phyloP scores from a whole-genome alignment of 75 land plant species.

The Cryptomeria japonica region DNA sequence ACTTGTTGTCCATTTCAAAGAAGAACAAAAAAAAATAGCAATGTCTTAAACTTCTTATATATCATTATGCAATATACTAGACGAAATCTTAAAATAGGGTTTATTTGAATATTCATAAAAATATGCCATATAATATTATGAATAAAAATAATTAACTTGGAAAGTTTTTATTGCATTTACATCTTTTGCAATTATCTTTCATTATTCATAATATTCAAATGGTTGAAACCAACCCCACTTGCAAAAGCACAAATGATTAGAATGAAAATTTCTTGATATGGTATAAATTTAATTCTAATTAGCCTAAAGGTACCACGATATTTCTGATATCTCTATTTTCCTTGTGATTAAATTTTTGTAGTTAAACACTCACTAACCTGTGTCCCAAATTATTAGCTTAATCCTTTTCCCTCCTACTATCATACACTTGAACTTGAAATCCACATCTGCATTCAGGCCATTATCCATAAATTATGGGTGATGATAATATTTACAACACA shows the following conservation, averaged over 20 bases:
- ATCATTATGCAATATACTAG: too few relatives aligned
- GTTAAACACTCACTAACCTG: conserved; percentile 28
- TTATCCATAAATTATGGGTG: background rate
- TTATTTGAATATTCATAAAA: too few relatives aligned
- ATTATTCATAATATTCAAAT: background rate
- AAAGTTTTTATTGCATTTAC: background rate
- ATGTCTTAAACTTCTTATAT: background rate
- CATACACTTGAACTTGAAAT: conserved; percentile 47
- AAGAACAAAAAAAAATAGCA: too few relatives aligned
- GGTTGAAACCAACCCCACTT: background rate
- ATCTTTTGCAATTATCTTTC: background rate
- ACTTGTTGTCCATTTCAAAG: background rate
- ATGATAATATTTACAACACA: background rate
- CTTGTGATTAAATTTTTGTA: background rate
- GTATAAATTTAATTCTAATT: background rate
- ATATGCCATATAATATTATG: background rate
- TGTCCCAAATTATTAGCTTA: conserved; percentile 57
- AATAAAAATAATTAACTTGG: too few relatives aligned
- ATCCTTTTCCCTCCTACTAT: conserved; percentile 41
- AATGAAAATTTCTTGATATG: background rate
- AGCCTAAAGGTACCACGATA: background rate
- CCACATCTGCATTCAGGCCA: conserved; percentile 28
- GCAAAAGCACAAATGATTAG: background rate
- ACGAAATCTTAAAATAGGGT: background rate
- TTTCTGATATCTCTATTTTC: background rate